Evolutionary conservation across 73 alveolate genomes (phyloP).

Genomic region (Chromera velia): DNA sequence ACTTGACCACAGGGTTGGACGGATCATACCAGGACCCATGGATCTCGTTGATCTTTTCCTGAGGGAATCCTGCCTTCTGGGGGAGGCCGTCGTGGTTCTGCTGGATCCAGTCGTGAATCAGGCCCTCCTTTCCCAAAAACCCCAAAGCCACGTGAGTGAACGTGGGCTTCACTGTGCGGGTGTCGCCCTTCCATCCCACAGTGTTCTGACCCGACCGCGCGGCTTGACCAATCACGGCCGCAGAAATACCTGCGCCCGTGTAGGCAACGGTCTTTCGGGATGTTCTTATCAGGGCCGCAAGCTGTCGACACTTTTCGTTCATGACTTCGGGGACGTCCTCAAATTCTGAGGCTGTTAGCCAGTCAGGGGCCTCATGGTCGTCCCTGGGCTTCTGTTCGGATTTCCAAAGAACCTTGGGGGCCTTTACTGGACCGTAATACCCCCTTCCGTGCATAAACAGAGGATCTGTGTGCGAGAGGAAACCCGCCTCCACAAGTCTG

Average conservation of each 20-base stretch:
- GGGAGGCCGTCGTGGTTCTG: conserved; percentile 44
- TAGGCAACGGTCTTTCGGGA: conserved; percentile 41
- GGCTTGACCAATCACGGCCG: conserved; percentile 43
- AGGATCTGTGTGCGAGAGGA: no score
- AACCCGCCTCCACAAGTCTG: no score
- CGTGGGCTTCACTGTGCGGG: conserved; percentile 39
- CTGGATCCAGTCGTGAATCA: conserved; percentile 44
- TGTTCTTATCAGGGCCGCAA: conserved; percentile 19
- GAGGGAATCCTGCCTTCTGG: conserved; percentile 32
- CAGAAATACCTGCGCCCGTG: conserved; percentile 44
- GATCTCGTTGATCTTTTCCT: conserved; percentile 42
- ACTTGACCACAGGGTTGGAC: conserved; percentile 37
- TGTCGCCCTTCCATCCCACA: conserved; percentile 38
- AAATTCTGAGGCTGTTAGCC: conserved; percentile 37
- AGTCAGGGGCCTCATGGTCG: conserved; percentile 27
- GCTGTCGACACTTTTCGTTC: conserved; percentile 12
- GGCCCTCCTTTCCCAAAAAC: conserved; percentile 23
- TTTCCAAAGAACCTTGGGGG: conserved; percentile 21
- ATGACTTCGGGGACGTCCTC: conserved; percentile 30
- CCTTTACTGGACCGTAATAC: no score
- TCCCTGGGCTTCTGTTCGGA: conserved; percentile 21
- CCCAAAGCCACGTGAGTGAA: conserved; percentile 39
- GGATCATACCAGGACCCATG: conserved; percentile 47
- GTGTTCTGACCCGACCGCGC: conserved; percentile 39
- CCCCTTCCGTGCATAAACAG: no score